Evolutionary conservation across 495 filamentous ascomycete species (phyloP).

Genomic region (Arthonia radiata): DNA sequence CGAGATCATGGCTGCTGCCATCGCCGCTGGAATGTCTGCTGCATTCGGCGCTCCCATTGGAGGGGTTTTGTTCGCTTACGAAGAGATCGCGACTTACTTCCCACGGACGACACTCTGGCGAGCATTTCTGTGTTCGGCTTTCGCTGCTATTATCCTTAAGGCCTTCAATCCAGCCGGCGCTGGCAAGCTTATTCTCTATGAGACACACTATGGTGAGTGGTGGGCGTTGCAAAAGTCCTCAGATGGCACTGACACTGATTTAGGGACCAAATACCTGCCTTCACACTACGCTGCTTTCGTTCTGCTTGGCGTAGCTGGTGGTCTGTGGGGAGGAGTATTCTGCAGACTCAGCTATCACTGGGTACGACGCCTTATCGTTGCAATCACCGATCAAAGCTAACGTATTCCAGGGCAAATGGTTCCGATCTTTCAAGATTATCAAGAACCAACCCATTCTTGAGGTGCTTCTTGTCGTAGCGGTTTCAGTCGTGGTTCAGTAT

Average conservation of each 20-base stretch:
- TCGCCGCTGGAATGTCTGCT: conserved; percentile 28
- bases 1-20: conserved; percentile 28
- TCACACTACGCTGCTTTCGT: conserved; percentile 30
- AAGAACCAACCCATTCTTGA: conserved; percentile 28
- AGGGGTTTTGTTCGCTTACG: conserved; percentile 30
- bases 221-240: too few relatives aligned
- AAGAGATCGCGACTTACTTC: conserved; percentile 19
- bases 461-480: conserved; percentile 24
- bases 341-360: too few relatives aligned
- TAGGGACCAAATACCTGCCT: conserved; percentile 24
- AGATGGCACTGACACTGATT: too few relatives aligned
- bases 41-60: conserved; percentile 36
- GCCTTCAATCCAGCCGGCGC: conserved; percentile 31
- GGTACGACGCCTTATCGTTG: too few relatives aligned
- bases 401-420: conserved; percentile 28
- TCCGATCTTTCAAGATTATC: conserved; percentile 24
- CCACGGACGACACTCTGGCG: conserved; percentile 30
- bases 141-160: conserved; percentile 27
- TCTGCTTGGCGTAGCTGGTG: conserved; percentile 27
- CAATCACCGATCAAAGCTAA: too few relatives aligned
- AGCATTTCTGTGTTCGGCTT: conserved; percentile 30
- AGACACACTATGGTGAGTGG: conserved; percentile 31
- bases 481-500: conserved; percentile 27
- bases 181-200: conserved; percentile 32
- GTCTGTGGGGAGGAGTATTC: conserved; percentile 29